A percentile compares a stretch with the other conserved stretches of the same genome.
Evolutionary conservation across 768 basidiomycete species (phyloP).

Genomic region (Tephrocybe sp.): DNA sequence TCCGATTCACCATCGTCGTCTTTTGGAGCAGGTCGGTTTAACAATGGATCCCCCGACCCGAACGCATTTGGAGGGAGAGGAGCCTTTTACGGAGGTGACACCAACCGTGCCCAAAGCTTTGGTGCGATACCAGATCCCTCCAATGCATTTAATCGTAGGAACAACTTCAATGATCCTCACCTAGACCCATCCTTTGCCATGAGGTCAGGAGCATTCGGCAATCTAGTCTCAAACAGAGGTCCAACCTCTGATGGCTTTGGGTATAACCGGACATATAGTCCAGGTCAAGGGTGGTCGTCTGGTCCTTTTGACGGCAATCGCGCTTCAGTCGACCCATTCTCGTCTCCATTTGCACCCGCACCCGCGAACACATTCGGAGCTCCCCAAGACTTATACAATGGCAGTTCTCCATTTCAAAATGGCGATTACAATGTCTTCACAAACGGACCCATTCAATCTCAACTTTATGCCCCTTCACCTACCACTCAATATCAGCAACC

Average conservation of each 20-base stretch:
- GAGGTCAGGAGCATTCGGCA: conserved; percentile 30
- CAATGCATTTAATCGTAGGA: conserved; percentile 34
- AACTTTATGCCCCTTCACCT: conserved; percentile 17
- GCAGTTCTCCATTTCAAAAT: conserved; percentile 8
- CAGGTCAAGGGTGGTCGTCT: conserved; percentile 25
- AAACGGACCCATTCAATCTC: conserved; percentile 15
- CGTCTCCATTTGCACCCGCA: conserved; percentile 17
- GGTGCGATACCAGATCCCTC: conserved; percentile 24
- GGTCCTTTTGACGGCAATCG: conserved; percentile 17
- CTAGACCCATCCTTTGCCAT: conserved; percentile 34
- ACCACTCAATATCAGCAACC: conserved; percentile 12
- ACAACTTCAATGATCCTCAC: conserved; percentile 38
- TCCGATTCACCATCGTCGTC: conserved; percentile 77
- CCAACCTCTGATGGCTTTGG: conserved; percentile 40
- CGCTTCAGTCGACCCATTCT: conserved; percentile 11
- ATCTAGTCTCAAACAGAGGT: conserved; percentile 28
- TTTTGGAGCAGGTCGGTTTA: conserved; percentile 61
- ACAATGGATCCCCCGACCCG: conserved; percentile 71
- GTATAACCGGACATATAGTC: conserved; percentile 32
- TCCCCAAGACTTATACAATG: conserved; percentile 13
- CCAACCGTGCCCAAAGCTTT: conserved; percentile 30
- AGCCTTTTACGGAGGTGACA: conserved; percentile 33
- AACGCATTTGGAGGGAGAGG: conserved; percentile 50
- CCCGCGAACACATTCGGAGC: conserved; percentile 11
- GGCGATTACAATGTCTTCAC: conserved; percentile 9